A percentile compares a stretch with the other conserved stretches of the same genome.
Evolutionary conservation across 805 yeast species (phyloP).

Genomic region (Saccharomycopsis schoenii): DNA sequence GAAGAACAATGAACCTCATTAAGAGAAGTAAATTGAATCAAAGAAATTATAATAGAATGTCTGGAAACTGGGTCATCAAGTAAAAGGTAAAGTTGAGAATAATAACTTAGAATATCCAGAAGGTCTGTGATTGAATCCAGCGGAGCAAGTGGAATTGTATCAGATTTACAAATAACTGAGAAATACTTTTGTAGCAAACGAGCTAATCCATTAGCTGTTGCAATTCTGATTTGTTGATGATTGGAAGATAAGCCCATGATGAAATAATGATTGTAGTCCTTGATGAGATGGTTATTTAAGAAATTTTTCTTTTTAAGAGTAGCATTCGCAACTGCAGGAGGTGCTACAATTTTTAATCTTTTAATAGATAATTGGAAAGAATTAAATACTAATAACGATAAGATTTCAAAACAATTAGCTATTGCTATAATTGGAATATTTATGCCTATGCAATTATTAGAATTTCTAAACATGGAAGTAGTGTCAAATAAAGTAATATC

Average conservation of each 20-base stretch:
- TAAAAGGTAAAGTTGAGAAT: conserved; percentile 17
- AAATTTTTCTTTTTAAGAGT: conserved; percentile 13
- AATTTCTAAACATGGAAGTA: conserved; percentile 7
- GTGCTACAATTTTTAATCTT: not conserved
- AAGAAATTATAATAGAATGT: conserved; percentile 25
- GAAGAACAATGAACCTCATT: conserved; percentile 17
- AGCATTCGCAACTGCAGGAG: conserved; percentile 6
- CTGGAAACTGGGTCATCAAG: conserved; percentile 26
- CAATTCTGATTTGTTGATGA: conserved; percentile 20
- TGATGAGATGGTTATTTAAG: conserved; percentile 16
- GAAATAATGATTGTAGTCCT: conserved; percentile 13
- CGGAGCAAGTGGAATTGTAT: not conserved
- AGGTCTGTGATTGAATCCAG: conserved; percentile 19
- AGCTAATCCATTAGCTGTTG: conserved; percentile 28
- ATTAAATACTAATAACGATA: conserved; percentile 3
- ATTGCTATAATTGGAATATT: conserved; percentile 14
- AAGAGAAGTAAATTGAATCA: conserved; percentile 27
- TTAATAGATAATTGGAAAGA: conserved; percentile 12
- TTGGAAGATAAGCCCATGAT: conserved; percentile 13
- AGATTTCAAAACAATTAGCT: conserved; percentile 14
- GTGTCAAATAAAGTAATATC: conserved; percentile 6
- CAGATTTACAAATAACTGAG: not conserved
- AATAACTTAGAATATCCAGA: conserved; percentile 19
- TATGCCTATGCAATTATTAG: conserved; percentile 9
- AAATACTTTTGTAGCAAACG: conserved; percentile 23